These are phyloP conservation scores for Solanum tarijense DNA, from an alignment of 257 asterid species.

Conservation along the genomic window DNA sequence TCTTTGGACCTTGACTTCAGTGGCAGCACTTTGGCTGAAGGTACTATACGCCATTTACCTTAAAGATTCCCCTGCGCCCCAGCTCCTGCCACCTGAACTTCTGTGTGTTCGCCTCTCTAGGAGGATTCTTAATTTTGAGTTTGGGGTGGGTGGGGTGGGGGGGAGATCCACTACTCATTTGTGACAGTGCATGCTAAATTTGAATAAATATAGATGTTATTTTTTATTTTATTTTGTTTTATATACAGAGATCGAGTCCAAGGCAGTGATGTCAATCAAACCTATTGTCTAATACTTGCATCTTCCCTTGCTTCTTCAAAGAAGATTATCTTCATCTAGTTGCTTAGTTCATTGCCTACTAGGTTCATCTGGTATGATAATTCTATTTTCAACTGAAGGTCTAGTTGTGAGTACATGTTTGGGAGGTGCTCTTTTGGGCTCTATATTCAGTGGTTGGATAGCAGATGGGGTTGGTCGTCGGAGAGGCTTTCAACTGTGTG, in stretches of 20 bases:
- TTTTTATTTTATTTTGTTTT: background rate
- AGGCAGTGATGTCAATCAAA: background rate
- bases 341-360: background rate
- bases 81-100: background rate
- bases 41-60: conserved; percentile 21
- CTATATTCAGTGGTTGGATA: conserved; percentile 75
- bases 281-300: background rate
- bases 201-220: background rate
- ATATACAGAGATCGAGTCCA: background rate
- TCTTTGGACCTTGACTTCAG: conserved; percentile 79
- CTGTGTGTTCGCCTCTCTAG: background rate
- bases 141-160: background rate
- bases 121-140: background rate
- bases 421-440: conserved; percentile 87
- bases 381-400: conserved; percentile 32
- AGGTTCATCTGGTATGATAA: conserved; percentile 5
- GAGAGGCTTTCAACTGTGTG: conserved; percentile 76
- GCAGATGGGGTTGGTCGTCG: conserved; percentile 81
- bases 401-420: conserved; percentile 85
- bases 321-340: background rate
- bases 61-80: background rate
- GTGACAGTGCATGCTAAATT: background rate
- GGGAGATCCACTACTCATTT: background rate
- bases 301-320: background rate
- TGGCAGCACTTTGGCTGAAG: conserved; percentile 86